Base-by-base conservation (phyloP, 306 rosid species). In the Begonia fuchsioides region DNA sequence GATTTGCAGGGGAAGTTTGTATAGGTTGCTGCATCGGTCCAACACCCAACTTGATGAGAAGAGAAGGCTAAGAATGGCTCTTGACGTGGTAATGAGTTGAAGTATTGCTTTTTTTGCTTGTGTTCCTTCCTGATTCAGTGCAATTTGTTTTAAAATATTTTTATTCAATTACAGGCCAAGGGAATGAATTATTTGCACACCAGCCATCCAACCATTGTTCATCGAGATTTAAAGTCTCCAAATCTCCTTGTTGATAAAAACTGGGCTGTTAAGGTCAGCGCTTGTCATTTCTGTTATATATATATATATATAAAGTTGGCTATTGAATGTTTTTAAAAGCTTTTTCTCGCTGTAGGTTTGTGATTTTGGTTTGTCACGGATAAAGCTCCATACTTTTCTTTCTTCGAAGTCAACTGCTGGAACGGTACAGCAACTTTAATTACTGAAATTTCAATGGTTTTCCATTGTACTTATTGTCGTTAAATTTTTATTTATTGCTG, bases 131-230 rank as follows among this genome's bases (percentile, higher is more conserved):
- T 62, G 17, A 56, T 50, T 66, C 56, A 54, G 53, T 53, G 51
- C 14, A n/a, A 40, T 67, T 38, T 49, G 51, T 43, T 26, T 16
- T 6, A 26, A 35, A 32, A 11, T 12, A 43, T 57, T 53, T 19
- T 19, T 45, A 17, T 38, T 47, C 38, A 26, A 4, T 26, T 26
- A 46, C 79, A 92, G 98, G 96, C 94, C 45, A 92, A 82, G 68
- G 98, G 98, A 77, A 92, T 92, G 98, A 92, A 92, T 78, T 92
- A 92, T 81, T 77, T 92, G 78, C 98, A 92, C 64, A 82, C 96
- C 11, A 75, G 98, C 77, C 76, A 92, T 64, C 98, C 98, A 60
- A 78, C 87, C 32, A 75, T 92, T 73, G 98, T 92, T 50, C 98
- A 92, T 53, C 98, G 95, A 26, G 35, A 26, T 26, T 26, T 26